Evolutionary conservation across 129 eudicot genomes (phyloP).

Genomic region (Cynara cardunculus): DNA sequence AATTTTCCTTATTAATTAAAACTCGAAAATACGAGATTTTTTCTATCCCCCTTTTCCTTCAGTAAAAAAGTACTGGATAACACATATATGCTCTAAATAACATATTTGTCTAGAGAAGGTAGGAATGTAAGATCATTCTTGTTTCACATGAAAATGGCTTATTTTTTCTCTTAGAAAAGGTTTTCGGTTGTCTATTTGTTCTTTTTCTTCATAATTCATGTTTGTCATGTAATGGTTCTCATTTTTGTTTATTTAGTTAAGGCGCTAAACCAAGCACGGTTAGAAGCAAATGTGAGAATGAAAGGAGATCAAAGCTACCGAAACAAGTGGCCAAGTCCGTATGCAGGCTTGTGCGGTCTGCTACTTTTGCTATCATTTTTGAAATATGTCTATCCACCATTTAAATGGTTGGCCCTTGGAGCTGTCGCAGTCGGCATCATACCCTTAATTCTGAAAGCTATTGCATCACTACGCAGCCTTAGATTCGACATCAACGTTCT

Average conservation of each 20-base stretch:
- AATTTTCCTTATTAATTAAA: too few relatives aligned
- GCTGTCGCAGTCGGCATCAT: conserved; percentile 62
- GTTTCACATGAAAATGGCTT: background rate
- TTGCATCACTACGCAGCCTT: conserved; percentile 44
- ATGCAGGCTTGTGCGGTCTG: conserved; percentile 46
- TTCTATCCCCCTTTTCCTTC: too few relatives aligned
- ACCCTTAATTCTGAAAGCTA: conserved; percentile 48
- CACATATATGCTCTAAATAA: too few relatives aligned
- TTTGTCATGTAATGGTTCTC: background rate
- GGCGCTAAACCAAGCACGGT: conserved; percentile 67
- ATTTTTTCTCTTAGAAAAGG: background rate
- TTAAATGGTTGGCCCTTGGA: conserved; percentile 62
- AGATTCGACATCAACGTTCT: conserved; percentile 67
- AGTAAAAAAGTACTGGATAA: too few relatives aligned
- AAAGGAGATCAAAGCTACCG: conserved; percentile 40
- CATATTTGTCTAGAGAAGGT: background rate
- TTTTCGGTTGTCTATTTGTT: background rate
- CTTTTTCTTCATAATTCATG: background rate
- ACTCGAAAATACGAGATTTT: too few relatives aligned
- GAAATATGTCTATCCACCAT: conserved; percentile 51
- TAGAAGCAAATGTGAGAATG: conserved; percentile 65
- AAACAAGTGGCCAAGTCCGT: conserved; percentile 84
- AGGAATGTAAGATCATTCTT: too few relatives aligned
- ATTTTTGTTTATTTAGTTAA: conserved; percentile 34
- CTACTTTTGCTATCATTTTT: conserved; percentile 54